These are phyloP conservation scores for Brassica balearica DNA, from an alignment of 441 rosid species.

Conservation along the genomic window DNA sequence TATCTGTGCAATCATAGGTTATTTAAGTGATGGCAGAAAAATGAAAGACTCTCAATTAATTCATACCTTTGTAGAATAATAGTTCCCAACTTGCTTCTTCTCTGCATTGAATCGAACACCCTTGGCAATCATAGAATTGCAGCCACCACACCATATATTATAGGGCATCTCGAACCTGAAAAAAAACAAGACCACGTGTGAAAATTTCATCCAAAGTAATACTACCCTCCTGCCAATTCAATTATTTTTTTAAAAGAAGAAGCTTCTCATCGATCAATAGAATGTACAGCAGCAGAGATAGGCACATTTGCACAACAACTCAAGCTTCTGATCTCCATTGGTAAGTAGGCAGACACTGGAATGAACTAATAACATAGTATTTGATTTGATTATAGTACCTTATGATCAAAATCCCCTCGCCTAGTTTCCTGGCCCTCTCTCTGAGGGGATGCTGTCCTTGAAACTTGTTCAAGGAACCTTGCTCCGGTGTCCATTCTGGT, in stretches of 20 bases:
- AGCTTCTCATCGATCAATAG: constrained; percentile 6
- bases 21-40: not conserved
- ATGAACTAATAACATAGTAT: not conserved
- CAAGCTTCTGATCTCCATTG: not conserved
- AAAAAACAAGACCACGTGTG: constrained; percentile 8
- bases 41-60: constrained; percentile 1
- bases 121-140: constrained; percentile 94
- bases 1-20: constrained; percentile 15
- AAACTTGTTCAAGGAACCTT: constrained; percentile 95
- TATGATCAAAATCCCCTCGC: constrained; percentile 90
- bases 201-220: not conserved
- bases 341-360: not conserved
- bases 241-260: not conserved
- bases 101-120: constrained; percentile 96
- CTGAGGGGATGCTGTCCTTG: constrained; percentile 96
- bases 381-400: constrained; percentile 54
- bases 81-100: constrained; percentile 97
- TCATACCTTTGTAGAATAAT: constrained; percentile 91
- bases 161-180: constrained; percentile 96
- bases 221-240: not conserved
- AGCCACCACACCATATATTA: constrained; percentile 95
- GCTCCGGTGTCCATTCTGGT: constrained; percentile 93
- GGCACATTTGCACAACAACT: constrained; percentile 8
- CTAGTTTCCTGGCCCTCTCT: constrained; percentile 89
- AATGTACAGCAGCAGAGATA: not conserved